A percentile compares a stretch with the other conserved stretches of the same genome.
Evolutionary conservation across 768 basidiomycete species (phyloP).

Genomic region (Leucocoprinus leucothites): DNA sequence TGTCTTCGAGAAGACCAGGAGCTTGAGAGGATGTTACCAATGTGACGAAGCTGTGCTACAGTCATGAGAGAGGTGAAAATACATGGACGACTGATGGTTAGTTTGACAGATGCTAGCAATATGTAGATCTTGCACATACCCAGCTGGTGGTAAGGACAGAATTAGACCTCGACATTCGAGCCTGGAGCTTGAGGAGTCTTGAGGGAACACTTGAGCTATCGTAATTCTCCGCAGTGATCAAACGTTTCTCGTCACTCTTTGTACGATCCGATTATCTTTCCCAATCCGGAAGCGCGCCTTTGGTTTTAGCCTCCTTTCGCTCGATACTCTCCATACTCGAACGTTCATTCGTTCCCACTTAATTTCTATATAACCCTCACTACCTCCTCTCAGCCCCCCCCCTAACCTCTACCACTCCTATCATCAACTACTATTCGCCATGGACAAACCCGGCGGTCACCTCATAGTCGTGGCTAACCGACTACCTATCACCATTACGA

Average conservation of each 20-base stretch:
- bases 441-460: constrained; percentile 44
- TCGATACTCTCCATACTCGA: constrained; percentile 17
- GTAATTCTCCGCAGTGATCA: constrained; percentile 13
- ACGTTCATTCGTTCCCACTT: constrained; percentile 11
- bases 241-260: constrained; percentile 30
- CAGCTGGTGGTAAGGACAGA: too few species aligned
- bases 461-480: constrained; percentile 96
- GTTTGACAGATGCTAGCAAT: too few species aligned
- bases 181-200: too few species aligned
- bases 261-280: constrained; percentile 27
- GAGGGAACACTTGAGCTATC: too few species aligned
- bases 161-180: too few species aligned
- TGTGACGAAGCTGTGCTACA: too few species aligned
- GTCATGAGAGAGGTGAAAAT: too few species aligned
- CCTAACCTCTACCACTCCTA: neutral
- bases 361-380: constrained; percentile 21
- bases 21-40: neutral
- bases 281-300: constrained; percentile 28
- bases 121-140: too few species aligned
- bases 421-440: constrained; percentile 17
- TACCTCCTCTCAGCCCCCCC: neutral
- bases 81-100: too few species aligned
- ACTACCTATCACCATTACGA: constrained; percentile 92
- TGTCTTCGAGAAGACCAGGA: neutral
- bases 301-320: constrained; percentile 24